Evolutionary conservation across 2,329 filamentous ascomycete species (phyloP), one percentile per base, ranked within the genome.

Genomic region (Aspergillus udagawae): DNA sequence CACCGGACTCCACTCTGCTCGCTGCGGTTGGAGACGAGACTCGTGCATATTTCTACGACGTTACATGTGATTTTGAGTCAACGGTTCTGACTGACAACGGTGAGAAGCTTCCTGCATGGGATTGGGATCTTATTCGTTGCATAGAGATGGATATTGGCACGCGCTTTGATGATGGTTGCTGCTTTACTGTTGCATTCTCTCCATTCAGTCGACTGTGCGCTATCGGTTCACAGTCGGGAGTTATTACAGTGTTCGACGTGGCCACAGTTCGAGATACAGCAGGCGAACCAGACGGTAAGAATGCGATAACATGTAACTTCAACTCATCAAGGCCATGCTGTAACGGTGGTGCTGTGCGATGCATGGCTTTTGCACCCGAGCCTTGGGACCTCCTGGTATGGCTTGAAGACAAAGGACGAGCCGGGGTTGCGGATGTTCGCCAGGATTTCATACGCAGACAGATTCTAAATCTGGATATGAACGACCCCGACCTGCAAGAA

Each of bases 361-460:
- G 92, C 60, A 95, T 97, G 89, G 83, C 88, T 1, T 99, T 99
- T 70, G 92, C 90, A 4, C 92, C 93, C 0, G 89, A 90, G 1
- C 91, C 92, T 0, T 93, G 88, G 80, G 93, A 97, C 70, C 83
- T 99, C 20, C 79, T 99, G 44, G 89, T 95, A 6, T 97, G 94
- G 92, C 90, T 92, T 8, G 94, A 99, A 73, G 90, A 96, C 66
- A 87, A 90, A 61, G 79, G 78, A 17, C 71, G 75, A 60, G 75
- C 75, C 48, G 79, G 78, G 7, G 64, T 81, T 56, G 77, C 77
- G 32, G 79, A 81, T 64, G 67, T 80, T 51, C 77, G 79, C 42
- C 76, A 76, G 57, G 67, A 66, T n/a, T 80, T 79, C 57, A 63
- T 71, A 29, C 73, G 78, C 50, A 70, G 76, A 52, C 78, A 80